A percentile compares a stretch with the other conserved stretches of the same genome.
phyloP scores from a whole-genome alignment of 73 alveolate species.

The Paramecium bursaria region DNA sequence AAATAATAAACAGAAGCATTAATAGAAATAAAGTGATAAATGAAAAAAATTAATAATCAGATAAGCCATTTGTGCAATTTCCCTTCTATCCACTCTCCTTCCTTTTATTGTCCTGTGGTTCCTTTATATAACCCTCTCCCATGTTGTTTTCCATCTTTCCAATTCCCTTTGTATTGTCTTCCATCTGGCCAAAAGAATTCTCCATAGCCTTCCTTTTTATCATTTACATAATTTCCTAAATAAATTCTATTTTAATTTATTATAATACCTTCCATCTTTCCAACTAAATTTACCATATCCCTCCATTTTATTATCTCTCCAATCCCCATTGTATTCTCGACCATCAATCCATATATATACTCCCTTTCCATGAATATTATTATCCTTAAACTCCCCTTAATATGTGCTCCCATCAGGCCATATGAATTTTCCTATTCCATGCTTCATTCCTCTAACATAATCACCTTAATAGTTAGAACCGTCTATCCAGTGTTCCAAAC shows the following conservation, averaged over 20 bases:
- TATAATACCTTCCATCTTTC: constrained; percentile 71
- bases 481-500: constrained; percentile 71
- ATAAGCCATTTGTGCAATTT: constrained; percentile 72
- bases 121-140: constrained; percentile 78
- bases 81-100: constrained; percentile 82
- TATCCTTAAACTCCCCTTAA: constrained; percentile 62
- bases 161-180: constrained; percentile 69
- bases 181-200: constrained; percentile 74
- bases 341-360: constrained; percentile 71
- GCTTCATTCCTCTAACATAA: constrained; percentile 68
- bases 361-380: constrained; percentile 73
- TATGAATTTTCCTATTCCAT: constrained; percentile 67
- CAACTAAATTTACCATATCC: constrained; percentile 69
- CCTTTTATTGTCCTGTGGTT: constrained; percentile 73
- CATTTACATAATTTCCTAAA: constrained; percentile 62
- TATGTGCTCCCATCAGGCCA: constrained; percentile 74
- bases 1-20: no score
- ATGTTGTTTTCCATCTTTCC: constrained; percentile 77
- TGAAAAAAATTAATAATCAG: no score
- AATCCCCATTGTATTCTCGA: constrained; percentile 71
- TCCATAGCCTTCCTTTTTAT: constrained; percentile 75
- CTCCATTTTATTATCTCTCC: constrained; percentile 69
- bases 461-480: constrained; percentile 70
- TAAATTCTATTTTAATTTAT: neutral
- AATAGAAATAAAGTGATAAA: no score